A percentile compares a stretch with the other conserved stretches of the same genome.
These are phyloP conservation scores for Chaetoceros muelleri DNA, from an alignment of 108 stramenopile genomes.

Conservation along the genomic window DNA sequence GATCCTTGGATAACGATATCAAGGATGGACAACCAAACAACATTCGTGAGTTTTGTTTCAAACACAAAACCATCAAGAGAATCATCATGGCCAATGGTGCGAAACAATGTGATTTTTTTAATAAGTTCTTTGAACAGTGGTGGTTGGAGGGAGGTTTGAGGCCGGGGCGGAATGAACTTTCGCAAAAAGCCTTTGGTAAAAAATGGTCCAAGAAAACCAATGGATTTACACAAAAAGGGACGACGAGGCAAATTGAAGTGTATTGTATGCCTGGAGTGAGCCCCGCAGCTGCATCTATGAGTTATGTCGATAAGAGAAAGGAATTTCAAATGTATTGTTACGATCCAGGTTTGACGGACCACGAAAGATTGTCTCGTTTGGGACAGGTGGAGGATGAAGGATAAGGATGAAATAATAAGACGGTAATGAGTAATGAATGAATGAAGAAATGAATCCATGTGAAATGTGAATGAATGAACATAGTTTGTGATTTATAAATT, in stretches of 20 bases:
- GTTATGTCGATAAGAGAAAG: slow-evolving; percentile 61
- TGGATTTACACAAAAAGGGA: slow-evolving; percentile 1
- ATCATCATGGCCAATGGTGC: slow-evolving; percentile 74
- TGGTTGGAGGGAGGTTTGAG: slow-evolving; percentile 37
- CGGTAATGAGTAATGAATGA: no score
- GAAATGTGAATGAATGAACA: no score
- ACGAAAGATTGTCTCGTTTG: slow-evolving; percentile 16
- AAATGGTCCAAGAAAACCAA: slow-evolving; percentile 15
- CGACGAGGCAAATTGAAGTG: slow-evolving; percentile 13
- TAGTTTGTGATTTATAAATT: no score
- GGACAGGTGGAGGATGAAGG: no score
- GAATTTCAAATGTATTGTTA: slow-evolving; percentile 60
- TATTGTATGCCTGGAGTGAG: slow-evolving; percentile 39
- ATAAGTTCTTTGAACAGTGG: slow-evolving; percentile 57
- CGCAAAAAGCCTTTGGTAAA: slow-evolving; percentile 30
- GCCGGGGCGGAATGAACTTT: slow-evolving; percentile 24
- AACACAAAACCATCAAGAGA: slow-evolving; percentile 31
- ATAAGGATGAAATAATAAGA: no score
- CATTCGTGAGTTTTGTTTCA: slow-evolving; percentile 47
- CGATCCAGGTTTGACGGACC: slow-evolving; percentile 47
- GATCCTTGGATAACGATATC: slow-evolving; percentile 56
- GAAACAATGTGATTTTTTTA: slow-evolving; percentile 37
- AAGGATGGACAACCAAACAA: slow-evolving; percentile 43
- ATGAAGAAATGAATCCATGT: no score
- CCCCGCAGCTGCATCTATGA: slow-evolving; percentile 60